These are phyloP conservation scores for Podaxis sp. DNA, from an alignment of 768 basidiomycete genomes.

Conservation along the genomic window DNA sequence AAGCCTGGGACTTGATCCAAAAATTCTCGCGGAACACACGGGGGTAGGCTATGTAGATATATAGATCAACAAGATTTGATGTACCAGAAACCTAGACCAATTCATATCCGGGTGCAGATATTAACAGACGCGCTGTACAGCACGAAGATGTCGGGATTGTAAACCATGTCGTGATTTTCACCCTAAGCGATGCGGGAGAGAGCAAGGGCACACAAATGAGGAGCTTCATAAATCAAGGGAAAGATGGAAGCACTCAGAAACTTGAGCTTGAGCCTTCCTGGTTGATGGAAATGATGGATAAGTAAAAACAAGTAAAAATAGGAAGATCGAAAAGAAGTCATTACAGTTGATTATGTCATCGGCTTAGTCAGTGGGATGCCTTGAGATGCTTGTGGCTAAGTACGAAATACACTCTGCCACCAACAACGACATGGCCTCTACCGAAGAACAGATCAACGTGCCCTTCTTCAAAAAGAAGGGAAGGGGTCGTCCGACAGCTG, in stretches of 20 bases:
- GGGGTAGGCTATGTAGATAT: neutral
- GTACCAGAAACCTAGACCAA: neutral
- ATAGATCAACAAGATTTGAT: neutral
- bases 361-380: neutral
- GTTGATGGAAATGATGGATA: neutral
- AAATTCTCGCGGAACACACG: neutral
- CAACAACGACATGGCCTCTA: conserved; percentile 38
- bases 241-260: neutral
- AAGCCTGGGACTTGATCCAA: neutral
- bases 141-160: neutral
- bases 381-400: neutral
- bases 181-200: neutral
- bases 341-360: neutral
- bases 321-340: neutral
- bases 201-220: neutral
- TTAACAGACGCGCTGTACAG: no score
- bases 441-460: conserved; percentile 47
- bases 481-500: conserved; percentile 72
- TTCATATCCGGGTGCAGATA: neutral
- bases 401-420: neutral
- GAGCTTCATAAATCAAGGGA: neutral
- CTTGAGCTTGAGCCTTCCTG: neutral
- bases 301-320: no score
- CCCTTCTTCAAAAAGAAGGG: conserved; percentile 86
- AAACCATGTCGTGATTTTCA: neutral